Percentiles rank a stretch among this genome's conserved stretches.
These are phyloP conservation scores for Symbiodinium pilosum DNA, from an alignment of 73 alveolate species.

Conservation along the genomic window DNA sequence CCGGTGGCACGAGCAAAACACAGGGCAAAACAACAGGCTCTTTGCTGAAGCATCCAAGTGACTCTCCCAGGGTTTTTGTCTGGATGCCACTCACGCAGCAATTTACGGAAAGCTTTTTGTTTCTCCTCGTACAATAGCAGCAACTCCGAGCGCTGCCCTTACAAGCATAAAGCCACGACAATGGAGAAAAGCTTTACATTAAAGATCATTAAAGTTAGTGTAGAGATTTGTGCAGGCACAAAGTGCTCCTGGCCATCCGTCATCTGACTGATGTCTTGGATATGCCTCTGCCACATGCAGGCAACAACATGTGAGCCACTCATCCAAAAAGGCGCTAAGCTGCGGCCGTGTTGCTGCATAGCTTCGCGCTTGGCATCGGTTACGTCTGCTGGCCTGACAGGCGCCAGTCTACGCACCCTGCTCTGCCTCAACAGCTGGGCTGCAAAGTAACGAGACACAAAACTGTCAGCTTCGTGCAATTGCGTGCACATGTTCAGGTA, in stretches of 20 bases:
- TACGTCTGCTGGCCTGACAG: constrained; percentile 58
- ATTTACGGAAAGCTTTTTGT: constrained; percentile 74
- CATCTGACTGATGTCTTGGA: constrained; percentile 62
- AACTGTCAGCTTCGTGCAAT: too few species aligned
- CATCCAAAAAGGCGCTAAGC: too few species aligned
- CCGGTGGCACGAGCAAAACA: neutral
- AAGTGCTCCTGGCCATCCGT: constrained; percentile 33
- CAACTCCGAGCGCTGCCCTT: neutral
- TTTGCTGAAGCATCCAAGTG: neutral
- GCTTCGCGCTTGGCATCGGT: constrained; percentile 75
- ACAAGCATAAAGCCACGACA: neutral
- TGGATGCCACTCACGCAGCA: constrained; percentile 90
- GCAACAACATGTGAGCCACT: too few species aligned
- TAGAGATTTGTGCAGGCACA: neutral
- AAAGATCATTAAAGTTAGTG: neutral
- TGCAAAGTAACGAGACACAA: too few species aligned
- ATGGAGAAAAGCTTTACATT: neutral
- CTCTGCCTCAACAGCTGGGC: too few species aligned
- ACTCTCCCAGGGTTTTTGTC: constrained; percentile 71
- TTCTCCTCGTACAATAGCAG: neutral
- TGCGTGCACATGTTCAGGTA: too few species aligned
- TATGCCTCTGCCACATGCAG: constrained; percentile 38
- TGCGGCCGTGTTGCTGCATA: constrained; percentile 35
- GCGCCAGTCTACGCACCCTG: too few species aligned
- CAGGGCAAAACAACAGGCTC: neutral